Conservation (phyloP, 2,329 filamentous ascomycete species). For the Emergomyces pasteurianus region DNA sequence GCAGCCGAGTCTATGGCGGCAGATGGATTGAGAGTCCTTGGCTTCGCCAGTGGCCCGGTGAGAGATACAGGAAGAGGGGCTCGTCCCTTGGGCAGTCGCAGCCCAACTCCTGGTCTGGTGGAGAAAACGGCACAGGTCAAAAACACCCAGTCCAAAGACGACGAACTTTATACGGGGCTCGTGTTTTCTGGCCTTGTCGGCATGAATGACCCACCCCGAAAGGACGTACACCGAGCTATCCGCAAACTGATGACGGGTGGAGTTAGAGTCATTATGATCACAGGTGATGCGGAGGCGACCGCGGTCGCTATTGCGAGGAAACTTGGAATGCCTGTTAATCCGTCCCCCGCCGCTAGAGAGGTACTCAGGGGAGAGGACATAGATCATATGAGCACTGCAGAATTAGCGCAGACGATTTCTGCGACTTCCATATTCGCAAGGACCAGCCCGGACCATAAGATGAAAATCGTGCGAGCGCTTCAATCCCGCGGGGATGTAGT, state of each 20-base stretch:
- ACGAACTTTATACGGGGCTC: conserved; percentile 70
- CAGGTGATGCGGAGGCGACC: conserved; percentile 88
- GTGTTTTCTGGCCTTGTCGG: conserved; percentile 87
- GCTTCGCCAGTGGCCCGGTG: conserved; percentile 77
- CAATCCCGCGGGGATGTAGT: conserved; percentile 92
- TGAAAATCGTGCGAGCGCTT: conserved; percentile 88
- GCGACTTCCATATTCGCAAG: conserved; percentile 91
- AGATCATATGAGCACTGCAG: conserved; percentile 78
- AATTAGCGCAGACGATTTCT: conserved; percentile 72
- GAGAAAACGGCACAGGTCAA: conserved; percentile 13
- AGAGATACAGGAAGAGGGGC: conserved; percentile 32
- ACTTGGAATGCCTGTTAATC: conserved; percentile 77
- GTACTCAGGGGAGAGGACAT: conserved; percentile 84
- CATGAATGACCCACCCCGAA: conserved; percentile 92
- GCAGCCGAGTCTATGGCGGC: conserved; percentile 80
- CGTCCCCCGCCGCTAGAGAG: conserved; percentile 42
- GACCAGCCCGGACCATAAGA: conserved; percentile 93
- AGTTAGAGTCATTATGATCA: conserved; percentile 98
- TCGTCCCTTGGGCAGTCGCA: conserved; percentile 42
- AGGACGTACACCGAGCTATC: conserved; percentile 81
- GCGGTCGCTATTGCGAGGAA: conserved; percentile 88
- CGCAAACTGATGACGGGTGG: conserved; percentile 82
- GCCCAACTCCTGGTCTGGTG: conserved; percentile 30
- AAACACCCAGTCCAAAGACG: conserved; percentile 36
- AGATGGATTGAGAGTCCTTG: conserved; percentile 79